These are phyloP conservation scores for Entelexis sorbosivorans DNA, from an alignment of 1,139 yeast genomes.

Conservation along the genomic window DNA sequence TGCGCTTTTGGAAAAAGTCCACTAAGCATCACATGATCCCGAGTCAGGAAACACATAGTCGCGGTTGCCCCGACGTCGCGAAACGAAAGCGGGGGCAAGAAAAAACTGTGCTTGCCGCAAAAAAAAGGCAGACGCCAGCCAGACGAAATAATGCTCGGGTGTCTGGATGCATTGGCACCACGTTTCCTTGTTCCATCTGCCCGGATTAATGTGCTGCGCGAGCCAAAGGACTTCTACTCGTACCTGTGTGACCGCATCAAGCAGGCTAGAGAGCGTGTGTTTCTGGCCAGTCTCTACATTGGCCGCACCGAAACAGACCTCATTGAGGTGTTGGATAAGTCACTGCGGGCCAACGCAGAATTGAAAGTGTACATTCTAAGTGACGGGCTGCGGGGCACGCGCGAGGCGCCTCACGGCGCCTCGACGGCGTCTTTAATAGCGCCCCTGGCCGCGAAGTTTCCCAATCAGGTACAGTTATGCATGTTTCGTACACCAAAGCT, in stretches of 20 bases:
- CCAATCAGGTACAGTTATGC: constrained; percentile 62
- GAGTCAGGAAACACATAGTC: no score
- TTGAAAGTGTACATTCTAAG: constrained; percentile 62
- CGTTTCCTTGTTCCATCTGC: constrained; percentile 30
- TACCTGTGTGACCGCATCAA: constrained; percentile 35
- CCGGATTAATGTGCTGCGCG: constrained; percentile 51
- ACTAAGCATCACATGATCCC: not conserved
- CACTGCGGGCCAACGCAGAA: constrained; percentile 48
- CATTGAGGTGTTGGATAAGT: constrained; percentile 30
- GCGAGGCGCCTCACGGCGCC: constrained; percentile 64
- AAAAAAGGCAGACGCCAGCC: not conserved
- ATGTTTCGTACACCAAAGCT: constrained; percentile 87
- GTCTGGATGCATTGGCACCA: constrained; percentile 22
- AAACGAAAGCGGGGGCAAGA: no score
- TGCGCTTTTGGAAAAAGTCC: not conserved
- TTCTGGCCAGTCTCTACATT: constrained; percentile 73
- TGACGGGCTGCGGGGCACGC: constrained; percentile 85
- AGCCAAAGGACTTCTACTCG: constrained; percentile 61
- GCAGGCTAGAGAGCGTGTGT: constrained; percentile 51
- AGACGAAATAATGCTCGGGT: not conserved
- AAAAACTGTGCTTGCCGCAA: no score
- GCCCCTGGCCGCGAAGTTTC: constrained; percentile 50
- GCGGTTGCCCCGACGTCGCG: no score
- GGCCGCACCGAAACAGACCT: constrained; percentile 77
- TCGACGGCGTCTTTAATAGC: constrained; percentile 71